Conservation (phyloP, 495 filamentous ascomycete genomes). For the Entonaema liquescens region DNA sequence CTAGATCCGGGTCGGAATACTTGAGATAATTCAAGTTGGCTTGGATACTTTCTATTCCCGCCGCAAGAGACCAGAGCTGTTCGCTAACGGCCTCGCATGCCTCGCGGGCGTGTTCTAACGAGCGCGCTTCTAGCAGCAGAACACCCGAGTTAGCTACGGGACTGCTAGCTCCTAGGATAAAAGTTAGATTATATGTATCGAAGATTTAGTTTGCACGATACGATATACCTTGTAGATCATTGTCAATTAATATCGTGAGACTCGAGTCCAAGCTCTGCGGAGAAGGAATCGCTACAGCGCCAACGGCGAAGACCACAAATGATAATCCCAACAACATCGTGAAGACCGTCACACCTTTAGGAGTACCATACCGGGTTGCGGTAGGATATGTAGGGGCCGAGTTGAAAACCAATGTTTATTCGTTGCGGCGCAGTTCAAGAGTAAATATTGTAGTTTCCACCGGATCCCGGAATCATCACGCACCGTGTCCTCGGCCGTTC, state of each 20-base stretch:
- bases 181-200: constrained; percentile 10
- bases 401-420: neutral
- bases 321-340: constrained; percentile 10
- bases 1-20: constrained; percentile 33
- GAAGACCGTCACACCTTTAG: neutral
- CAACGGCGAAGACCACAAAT: neutral
- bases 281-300: constrained; percentile 42
- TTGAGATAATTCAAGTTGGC: constrained; percentile 53
- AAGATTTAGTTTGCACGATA: neutral
- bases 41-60: constrained; percentile 48
- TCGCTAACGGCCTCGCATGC: constrained; percentile 53
- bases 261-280: constrained; percentile 50
- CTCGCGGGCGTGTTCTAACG: constrained; percentile 39
- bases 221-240: constrained; percentile 54
- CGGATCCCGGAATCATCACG: neutral
- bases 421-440: neutral
- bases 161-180: constrained; percentile 46
- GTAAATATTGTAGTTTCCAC: neutral
- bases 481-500: neutral
- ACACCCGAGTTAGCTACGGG: constrained; percentile 51
- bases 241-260: constrained; percentile 50
- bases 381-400: neutral
- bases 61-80: constrained; percentile 53
- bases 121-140: constrained; percentile 48
- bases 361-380: neutral